phyloP scores from a whole-genome alignment of 108 stramenopile genomes.

The Epipyxis sp. region DNA sequence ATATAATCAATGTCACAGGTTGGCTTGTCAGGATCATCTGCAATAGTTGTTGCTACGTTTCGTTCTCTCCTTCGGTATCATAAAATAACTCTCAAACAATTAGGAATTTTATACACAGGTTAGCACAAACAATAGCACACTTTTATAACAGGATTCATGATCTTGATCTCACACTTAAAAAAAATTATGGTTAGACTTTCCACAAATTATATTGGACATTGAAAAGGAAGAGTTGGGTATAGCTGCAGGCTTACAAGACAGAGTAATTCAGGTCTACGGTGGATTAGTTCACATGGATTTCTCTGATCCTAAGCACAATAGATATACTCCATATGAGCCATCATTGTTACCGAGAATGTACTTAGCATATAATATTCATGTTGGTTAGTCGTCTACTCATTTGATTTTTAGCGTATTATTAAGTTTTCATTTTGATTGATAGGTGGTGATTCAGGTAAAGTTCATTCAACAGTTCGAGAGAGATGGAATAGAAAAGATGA shows the following conservation, averaged over 20 bases:
- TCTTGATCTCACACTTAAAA: too few species aligned
- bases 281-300: slow-evolving; percentile 52
- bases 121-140: background rate
- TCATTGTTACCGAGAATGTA: slow-evolving; percentile 29
- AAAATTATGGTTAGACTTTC: background rate
- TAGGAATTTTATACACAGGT: background rate
- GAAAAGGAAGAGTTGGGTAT: slow-evolving; percentile 48
- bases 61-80: slow-evolving; percentile 33
- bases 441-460: slow-evolving; percentile 36
- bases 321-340: slow-evolving; percentile 25
- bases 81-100: too few species aligned
- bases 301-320: slow-evolving; percentile 12
- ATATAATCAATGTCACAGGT: too few species aligned
- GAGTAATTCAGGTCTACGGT: slow-evolving; percentile 48
- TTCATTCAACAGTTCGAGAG: slow-evolving; percentile 39
- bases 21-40: slow-evolving; percentile 40
- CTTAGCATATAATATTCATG: slow-evolving; percentile 35
- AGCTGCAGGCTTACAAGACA: slow-evolving; percentile 47
- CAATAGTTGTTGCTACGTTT: slow-evolving; percentile 42
- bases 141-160: too few species aligned
- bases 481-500: slow-evolving; percentile 35
- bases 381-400: too few species aligned
- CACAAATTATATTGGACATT: slow-evolving; percentile 31
- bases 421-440: too few species aligned
- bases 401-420: slow-evolving; percentile 1